phyloP scores from a whole-genome alignment of 108 stramenopile genomes.

The Cafeteria roenbergensis region DNA sequence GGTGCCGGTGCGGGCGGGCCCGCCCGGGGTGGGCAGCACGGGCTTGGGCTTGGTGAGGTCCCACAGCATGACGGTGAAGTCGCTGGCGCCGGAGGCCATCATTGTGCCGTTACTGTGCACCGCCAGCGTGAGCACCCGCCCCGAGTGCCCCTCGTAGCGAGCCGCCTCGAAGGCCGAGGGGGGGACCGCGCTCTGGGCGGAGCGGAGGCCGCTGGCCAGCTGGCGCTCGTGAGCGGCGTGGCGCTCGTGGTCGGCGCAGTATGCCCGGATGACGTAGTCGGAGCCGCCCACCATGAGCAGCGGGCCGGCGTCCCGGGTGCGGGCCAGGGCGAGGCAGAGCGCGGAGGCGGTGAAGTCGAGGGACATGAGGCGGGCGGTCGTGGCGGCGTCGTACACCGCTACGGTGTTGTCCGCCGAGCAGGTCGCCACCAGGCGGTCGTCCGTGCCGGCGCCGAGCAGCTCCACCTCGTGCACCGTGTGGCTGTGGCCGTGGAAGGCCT shows the following conservation, averaged over 20 bases:
- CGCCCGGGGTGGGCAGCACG: background rate
- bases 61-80: background rate
- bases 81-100: background rate
- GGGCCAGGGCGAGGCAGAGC: background rate
- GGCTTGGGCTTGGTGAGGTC: background rate
- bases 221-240: background rate
- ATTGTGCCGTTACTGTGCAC: background rate
- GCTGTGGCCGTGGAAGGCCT: slow-evolving; percentile 2
- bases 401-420: background rate
- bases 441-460: background rate
- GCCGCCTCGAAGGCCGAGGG: background rate
- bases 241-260: background rate
- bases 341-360: no score
- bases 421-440: background rate
- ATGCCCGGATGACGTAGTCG: background rate
- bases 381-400: background rate
- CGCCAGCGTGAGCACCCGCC: background rate
- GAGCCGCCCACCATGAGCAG: background rate
- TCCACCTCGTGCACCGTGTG: background rate
- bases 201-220: no score
- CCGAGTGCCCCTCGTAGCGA: background rate
- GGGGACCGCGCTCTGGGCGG: background rate
- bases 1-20: background rate
- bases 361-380: background rate
- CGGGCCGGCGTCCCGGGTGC: background rate